A percentile compares a stretch with the other conserved stretches of the same genome.
phyloP scores from a whole-genome alignment of 768 basidiomycete species.

The Macrolepiota fuliginosa region DNA sequence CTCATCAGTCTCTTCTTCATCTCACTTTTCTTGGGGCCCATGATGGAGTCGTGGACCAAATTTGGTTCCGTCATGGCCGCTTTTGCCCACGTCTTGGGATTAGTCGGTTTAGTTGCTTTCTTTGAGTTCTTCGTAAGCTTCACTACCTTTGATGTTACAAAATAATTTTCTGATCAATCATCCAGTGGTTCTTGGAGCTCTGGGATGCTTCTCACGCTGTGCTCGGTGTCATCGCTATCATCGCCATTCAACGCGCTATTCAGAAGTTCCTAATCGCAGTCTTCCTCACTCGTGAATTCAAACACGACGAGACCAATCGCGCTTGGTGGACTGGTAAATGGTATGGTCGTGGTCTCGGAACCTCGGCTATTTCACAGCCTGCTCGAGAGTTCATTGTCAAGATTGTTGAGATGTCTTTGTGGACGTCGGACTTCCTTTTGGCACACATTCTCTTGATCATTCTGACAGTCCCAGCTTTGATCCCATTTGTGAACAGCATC shows the following conservation, averaged over 20 bases:
- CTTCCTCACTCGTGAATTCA: slow-evolving; percentile 95
- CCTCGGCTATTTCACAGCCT: slow-evolving; percentile 91
- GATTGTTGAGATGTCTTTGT: slow-evolving; percentile 96
- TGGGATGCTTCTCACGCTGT: slow-evolving; percentile 98
- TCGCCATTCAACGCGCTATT: slow-evolving; percentile 88
- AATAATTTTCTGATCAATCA: slow-evolving; percentile 11
- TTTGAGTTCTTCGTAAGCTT: slow-evolving; percentile 93
- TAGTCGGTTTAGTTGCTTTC: slow-evolving; percentile 83
- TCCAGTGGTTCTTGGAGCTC: slow-evolving; percentile 91
- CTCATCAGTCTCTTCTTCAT: slow-evolving; percentile 84
- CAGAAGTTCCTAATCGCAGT: slow-evolving; percentile 94
- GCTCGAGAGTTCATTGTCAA: slow-evolving; percentile 98
- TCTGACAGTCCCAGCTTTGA: slow-evolving; percentile 77
- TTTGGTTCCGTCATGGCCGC: slow-evolving; percentile 95
- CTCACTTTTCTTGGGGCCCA: slow-evolving; percentile 90
- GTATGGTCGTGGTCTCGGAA: slow-evolving; percentile 92
- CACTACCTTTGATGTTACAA: slow-evolving; percentile 18
- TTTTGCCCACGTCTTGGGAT: slow-evolving; percentile 77
- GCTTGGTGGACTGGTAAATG: slow-evolving; percentile 99
- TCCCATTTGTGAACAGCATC: slow-evolving; percentile 84
- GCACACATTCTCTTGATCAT: slow-evolving; percentile 84
- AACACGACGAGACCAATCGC: slow-evolving; percentile 97
- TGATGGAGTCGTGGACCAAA: slow-evolving; percentile 80
- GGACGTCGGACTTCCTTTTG: slow-evolving; percentile 93
- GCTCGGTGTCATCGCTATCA: slow-evolving; percentile 84